Conservation (phyloP, 2,329 filamentous ascomycete species). For the Aspergillus awamori region DNA sequence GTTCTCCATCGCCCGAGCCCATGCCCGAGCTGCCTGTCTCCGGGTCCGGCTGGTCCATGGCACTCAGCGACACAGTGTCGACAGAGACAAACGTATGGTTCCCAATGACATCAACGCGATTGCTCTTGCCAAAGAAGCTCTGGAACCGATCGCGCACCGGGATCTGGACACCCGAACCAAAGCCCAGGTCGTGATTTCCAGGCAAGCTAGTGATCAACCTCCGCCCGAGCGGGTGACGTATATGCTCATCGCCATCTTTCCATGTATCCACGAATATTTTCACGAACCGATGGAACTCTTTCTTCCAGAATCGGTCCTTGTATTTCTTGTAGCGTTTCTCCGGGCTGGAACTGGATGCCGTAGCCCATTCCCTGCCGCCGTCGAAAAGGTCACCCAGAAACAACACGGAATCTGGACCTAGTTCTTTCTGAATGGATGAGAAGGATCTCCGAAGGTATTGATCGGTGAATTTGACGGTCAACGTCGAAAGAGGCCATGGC, state of each 20-base stretch:
- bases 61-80: constrained; percentile 85
- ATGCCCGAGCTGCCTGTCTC: constrained; percentile 49
- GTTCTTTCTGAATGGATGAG: constrained; percentile 69
- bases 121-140: constrained; percentile 87
- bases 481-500: constrained; percentile 68
- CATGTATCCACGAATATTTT: constrained; percentile 77
- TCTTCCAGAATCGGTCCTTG: constrained; percentile 79
- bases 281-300: constrained; percentile 84
- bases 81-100: constrained; percentile 96
- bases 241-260: constrained; percentile 58
- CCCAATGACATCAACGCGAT: constrained; percentile 84
- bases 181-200: constrained; percentile 93
- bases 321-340: constrained; percentile 74
- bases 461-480: constrained; percentile 77
- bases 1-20: constrained; percentile 53
- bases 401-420: constrained; percentile 84
- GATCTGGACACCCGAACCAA: constrained; percentile 80
- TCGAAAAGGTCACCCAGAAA: constrained; percentile 96
- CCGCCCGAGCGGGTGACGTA: constrained; percentile 66
- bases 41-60: constrained; percentile 61
- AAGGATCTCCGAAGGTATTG: constrained; percentile 87
- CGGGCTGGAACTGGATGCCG: constrained; percentile 61
- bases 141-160: constrained; percentile 81
- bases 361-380: constrained; percentile 92
- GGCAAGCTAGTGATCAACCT: constrained; percentile 84